These are phyloP conservation scores for Dothidotthia symphoricarpi DNA, from an alignment of 2,329 filamentous ascomycete genomes.

Conservation along the genomic window DNA sequence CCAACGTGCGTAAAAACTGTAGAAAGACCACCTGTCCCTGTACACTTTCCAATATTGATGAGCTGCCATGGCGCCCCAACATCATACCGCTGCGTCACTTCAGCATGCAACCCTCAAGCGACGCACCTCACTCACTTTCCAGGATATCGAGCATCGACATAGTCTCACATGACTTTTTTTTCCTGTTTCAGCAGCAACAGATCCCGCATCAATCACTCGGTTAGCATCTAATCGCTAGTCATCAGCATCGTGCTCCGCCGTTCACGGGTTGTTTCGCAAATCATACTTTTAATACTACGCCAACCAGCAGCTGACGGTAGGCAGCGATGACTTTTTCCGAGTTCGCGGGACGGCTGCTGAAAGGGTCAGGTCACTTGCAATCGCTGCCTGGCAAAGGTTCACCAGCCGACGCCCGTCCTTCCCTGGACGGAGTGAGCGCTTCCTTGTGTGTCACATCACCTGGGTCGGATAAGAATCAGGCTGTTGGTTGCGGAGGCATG, in stretches of 20 bases:
- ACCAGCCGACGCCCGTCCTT: conserved; percentile 14
- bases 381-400: conserved; percentile 21
- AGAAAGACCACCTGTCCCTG: conserved; percentile 7
- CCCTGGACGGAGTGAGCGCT: conserved; percentile 17
- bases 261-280: conserved; percentile 13
- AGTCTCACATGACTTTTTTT: conserved; percentile 42
- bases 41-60: conserved; percentile 9
- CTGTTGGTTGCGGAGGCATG: conserved; percentile 24
- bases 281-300: conserved; percentile 3
- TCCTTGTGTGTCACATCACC: conserved; percentile 12
- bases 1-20: background rate
- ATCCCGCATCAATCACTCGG: conserved; percentile 37
- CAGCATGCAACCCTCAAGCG: conserved; percentile 24
- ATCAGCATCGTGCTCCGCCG: conserved; percentile 26
- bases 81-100: conserved; percentile 4
- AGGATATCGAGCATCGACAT: conserved; percentile 42
- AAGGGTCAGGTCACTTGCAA: conserved; percentile 34
- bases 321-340: conserved; percentile 31
- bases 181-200: conserved; percentile 35
- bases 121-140: conserved; percentile 23
- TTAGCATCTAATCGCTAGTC: conserved; percentile 29
- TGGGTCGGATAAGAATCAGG: conserved; percentile 11
- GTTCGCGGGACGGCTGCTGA: conserved; percentile 36
- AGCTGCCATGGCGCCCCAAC: background rate
- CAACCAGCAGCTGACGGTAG: conserved; percentile 22